phyloP scores from a whole-genome alignment of 1,139 yeast species.

The Arxiozyma heterogenica region DNA sequence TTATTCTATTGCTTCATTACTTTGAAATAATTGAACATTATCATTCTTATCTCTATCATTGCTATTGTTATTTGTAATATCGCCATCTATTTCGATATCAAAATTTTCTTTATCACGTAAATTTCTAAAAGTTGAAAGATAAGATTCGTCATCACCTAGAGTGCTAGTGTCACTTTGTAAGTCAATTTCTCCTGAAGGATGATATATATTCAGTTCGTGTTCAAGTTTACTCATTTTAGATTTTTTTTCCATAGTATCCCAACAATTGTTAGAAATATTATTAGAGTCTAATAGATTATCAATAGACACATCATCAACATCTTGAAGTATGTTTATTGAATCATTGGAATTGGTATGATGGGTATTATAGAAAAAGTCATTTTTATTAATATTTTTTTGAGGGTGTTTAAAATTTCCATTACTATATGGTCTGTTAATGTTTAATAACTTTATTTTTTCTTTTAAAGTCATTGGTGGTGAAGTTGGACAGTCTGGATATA shows the following conservation, averaged over 20 bases:
- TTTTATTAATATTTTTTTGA: not conserved
- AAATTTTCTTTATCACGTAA: conserved; percentile 1
- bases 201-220: conserved; percentile 2
- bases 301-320: not conserved
- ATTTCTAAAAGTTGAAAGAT: conserved; percentile 16
- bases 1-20: conserved; percentile 1
- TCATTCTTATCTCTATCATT: not conserved
- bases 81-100: not conserved
- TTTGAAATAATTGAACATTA: conserved; percentile 1
- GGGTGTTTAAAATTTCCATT: not conserved
- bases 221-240: not conserved
- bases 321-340: conserved; percentile 2
- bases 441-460: conserved; percentile 24
- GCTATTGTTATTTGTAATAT: not conserved
- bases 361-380: no score
- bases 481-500: conserved; percentile 16
- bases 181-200: conserved; percentile 12
- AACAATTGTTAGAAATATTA: not conserved
- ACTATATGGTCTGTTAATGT: conserved; percentile 13
- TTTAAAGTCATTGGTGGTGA: conserved; percentile 25
- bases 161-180: conserved; percentile 23
- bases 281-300: conserved; percentile 4
- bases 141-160: conserved; percentile 25
- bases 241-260: not conserved
- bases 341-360: not conserved